These are phyloP conservation scores for Pleurotus eryngii DNA, from an alignment of 768 basidiomycete genomes.

Conservation along the genomic window DNA sequence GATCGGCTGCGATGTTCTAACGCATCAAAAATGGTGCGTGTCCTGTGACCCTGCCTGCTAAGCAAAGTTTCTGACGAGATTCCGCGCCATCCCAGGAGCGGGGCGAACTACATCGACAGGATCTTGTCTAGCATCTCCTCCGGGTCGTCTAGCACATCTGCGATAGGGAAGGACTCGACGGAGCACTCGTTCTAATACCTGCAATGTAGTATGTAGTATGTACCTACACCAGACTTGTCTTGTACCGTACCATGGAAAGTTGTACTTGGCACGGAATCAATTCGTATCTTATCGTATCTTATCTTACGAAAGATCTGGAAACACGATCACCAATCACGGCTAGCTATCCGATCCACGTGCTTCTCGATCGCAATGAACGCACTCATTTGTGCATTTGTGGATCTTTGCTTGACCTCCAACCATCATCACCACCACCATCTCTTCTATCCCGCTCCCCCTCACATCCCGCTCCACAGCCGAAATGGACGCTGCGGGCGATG, in stretches of 20 bases:
- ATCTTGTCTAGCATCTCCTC: constrained; percentile 82
- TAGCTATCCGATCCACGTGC: constrained; percentile 3
- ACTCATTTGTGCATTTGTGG: background rate
- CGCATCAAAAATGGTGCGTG: constrained; percentile 88
- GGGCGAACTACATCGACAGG: constrained; percentile 86
- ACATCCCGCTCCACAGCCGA: background rate
- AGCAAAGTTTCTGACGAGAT: background rate
- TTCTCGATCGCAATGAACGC: background rate
- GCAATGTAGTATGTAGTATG: background rate
- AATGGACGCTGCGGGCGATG: constrained; percentile 36
- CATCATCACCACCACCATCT: constrained; percentile 3
- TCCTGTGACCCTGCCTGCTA: background rate
- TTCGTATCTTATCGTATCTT: background rate
- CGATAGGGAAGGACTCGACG: constrained; percentile 84
- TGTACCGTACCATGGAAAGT: too few species aligned
- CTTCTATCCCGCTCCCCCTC: background rate
- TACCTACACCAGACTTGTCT: background rate
- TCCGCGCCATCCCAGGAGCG: constrained; percentile 53
- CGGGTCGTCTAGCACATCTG: constrained; percentile 84
- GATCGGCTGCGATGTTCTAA: constrained; percentile 85
- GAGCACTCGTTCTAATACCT: constrained; percentile 69
- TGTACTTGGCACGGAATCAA: background rate
- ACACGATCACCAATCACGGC: background rate
- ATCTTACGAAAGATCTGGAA: background rate
- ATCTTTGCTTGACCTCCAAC: constrained; percentile 2